Base-by-base conservation (phyloP, 2,329 filamentous ascomycete genomes). In the Nemania diffusa region DNA sequence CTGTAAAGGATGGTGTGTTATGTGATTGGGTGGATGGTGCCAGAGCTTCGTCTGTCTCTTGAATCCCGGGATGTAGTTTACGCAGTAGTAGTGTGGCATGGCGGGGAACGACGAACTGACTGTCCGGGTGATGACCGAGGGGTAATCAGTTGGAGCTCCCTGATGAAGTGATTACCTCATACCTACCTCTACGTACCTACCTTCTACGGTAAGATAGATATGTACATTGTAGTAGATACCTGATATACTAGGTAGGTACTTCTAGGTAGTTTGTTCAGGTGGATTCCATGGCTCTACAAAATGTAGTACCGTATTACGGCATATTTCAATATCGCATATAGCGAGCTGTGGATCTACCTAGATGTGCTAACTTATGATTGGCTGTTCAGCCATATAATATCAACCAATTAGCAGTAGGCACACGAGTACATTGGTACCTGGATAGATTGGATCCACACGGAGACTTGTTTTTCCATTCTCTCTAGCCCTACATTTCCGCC, bases 401-500 rank as follows among this genome's bases (percentile, higher is more conserved):
- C n/a, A 51, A 15, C 64, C 57, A 67, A 55, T 64, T 7, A 58
- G 27, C 8, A 24, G 27, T 46, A 11, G 8, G 15, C 20, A 6
- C 42, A 11, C n/a, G n/a, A 37, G 27, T 53, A 34, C 17, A 2
- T 57, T 20, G 11, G 37, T 57, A 57, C 37, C 24, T 46, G 9
- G 20, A 9, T 51, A 50, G 15, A 46, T n/a, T 26, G n/a, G 46
- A 5, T 5, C 6, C 46, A 26, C 22, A 29, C 74, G 74, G 73
- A 73, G 57, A 52, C 71, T 73, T 63, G 69, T 74, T 76, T 75
- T 76, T 75, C 73, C 73, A 69, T 62, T 71, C 68, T 57, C 69
- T 71, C 69, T 73, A 76, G 67, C 74, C 74, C 74, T 76, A 76
- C 72, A 73, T 73, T 68, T 71, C 69, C 67, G 64, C 74, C 74